A percentile compares a stretch with the other conserved stretches of the same genome.
Conservation (phyloP, 768 basidiomycete genomes). For the Kondoa malvinella region DNA sequence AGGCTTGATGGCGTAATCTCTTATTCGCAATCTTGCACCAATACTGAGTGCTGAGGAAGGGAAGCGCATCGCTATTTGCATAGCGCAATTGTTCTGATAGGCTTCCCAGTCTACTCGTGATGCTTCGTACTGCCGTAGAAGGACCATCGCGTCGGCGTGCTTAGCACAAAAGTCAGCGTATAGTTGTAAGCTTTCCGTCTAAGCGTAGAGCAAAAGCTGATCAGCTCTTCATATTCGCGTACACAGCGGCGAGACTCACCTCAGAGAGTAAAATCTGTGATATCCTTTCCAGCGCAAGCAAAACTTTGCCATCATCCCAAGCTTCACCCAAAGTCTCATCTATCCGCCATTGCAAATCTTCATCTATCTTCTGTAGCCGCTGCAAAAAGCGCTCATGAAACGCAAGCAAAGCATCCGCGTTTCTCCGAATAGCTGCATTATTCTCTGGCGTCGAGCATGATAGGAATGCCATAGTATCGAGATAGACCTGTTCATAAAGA, state of each 20-base stretch:
- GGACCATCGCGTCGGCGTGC: slow-evolving; percentile 61
- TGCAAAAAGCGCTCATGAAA: slow-evolving; percentile 23
- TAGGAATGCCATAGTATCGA: slow-evolving; percentile 24
- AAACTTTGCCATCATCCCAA: background rate
- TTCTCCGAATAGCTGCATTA: slow-evolving; percentile 20
- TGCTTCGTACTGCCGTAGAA: slow-evolving; percentile 47
- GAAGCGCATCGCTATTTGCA: slow-evolving; percentile 23
- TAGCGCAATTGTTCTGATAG: slow-evolving; percentile 62
- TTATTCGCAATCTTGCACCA: slow-evolving; percentile 31
- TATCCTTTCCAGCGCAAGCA: background rate
- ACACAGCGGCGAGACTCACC: slow-evolving; percentile 4
- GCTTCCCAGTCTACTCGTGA: slow-evolving; percentile 63
- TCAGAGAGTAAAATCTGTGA: background rate
- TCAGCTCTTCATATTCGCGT: background rate
- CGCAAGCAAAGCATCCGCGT: slow-evolving; percentile 19
- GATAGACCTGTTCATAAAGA: slow-evolving; percentile 22
- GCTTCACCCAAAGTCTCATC: background rate
- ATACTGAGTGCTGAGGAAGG: background rate
- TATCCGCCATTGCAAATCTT: background rate
- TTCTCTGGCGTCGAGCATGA: slow-evolving; percentile 19
- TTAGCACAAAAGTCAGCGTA: slow-evolving; percentile 79
- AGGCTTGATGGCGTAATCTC: slow-evolving; percentile 93
- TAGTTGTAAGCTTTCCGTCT: slow-evolving; percentile 39
- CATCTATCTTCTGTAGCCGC: slow-evolving; percentile 18
- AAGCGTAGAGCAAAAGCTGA: slow-evolving; percentile 3